phyloP scores from a whole-genome alignment of 2,329 filamentous ascomycete genomes.

The Coniochaeta ligniaria region DNA sequence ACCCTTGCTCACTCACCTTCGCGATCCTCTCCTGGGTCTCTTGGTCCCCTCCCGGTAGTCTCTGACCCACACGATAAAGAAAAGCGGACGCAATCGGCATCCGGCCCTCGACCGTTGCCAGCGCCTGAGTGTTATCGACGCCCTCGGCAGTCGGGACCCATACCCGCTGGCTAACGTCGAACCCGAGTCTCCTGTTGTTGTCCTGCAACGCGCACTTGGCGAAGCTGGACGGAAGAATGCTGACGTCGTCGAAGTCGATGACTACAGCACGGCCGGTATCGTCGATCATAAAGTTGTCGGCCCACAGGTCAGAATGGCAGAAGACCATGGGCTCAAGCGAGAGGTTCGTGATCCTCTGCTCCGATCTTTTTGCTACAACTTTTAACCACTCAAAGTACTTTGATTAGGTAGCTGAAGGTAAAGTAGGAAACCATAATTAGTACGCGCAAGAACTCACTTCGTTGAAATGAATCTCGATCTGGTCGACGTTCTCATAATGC shows the following conservation, averaged over 20 bases:
- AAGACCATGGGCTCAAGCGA: constrained; percentile 12
- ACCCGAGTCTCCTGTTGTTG: background rate
- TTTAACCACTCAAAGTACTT: constrained; percentile 3
- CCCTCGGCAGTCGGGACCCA: constrained; percentile 5
- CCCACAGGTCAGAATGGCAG: constrained; percentile 10
- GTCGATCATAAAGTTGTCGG: constrained; percentile 12
- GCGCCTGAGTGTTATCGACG: constrained; percentile 6
- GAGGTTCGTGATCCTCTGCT: constrained; percentile 4
- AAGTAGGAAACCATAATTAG: background rate
- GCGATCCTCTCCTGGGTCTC: background rate
- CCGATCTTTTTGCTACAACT: constrained; percentile 4
- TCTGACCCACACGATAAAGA: background rate
- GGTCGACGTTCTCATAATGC: constrained; percentile 10
- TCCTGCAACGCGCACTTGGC: constrained; percentile 2
- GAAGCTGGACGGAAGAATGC: constrained; percentile 13
- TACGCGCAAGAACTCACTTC: constrained; percentile 5
- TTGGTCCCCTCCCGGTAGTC: background rate
- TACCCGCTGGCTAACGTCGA: constrained; percentile 6
- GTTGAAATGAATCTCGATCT: constrained; percentile 13
- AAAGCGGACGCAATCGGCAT: background rate
- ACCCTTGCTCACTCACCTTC: background rate
- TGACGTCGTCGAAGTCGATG: constrained; percentile 9
- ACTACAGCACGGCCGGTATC: constrained; percentile 5
- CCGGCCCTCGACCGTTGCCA: background rate
- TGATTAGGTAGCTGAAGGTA: background rate